These are phyloP conservation scores for Leishmania tropica DNA, from an alignment of 208 protist species.

Conservation along the genomic window DNA sequence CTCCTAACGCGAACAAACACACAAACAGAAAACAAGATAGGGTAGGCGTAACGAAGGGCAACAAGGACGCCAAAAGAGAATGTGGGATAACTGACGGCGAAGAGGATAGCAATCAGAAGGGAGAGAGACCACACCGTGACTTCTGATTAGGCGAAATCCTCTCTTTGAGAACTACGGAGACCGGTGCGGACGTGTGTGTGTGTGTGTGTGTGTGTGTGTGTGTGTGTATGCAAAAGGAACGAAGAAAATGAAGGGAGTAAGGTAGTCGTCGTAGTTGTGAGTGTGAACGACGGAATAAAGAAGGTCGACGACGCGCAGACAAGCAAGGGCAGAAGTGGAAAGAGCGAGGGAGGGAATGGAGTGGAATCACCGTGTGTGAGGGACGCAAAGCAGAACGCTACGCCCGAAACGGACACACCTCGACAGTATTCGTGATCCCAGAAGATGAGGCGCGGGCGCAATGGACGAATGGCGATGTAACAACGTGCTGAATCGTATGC, in stretches of 20 bases:
- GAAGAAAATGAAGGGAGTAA: neutral
- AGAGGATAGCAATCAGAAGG: neutral
- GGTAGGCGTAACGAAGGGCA: neutral
- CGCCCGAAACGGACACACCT: neutral
- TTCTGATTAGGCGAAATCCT: neutral
- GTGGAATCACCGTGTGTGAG: neutral
- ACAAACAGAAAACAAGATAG: constrained; percentile 2
- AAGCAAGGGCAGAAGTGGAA: neutral
- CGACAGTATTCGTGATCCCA: neutral
- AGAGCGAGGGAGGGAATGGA: too few relatives aligned
- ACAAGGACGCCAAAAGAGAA: neutral
- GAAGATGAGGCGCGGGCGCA: neutral
- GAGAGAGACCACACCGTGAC: neutral
- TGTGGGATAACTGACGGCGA: neutral
- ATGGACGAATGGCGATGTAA: neutral
- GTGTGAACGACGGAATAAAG: neutral
- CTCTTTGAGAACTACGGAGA: neutral
- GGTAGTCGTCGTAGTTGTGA: neutral
- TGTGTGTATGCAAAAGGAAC: neutral
- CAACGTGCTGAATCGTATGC: neutral
- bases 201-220: neutral
- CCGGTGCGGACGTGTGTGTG: neutral
- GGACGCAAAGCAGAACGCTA: neutral
- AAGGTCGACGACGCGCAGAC: neutral
- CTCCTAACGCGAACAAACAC: neutral